These are phyloP conservation scores for Aureobasidium zeae DNA, from an alignment of 2,329 filamentous ascomycete species.

Conservation along the genomic window DNA sequence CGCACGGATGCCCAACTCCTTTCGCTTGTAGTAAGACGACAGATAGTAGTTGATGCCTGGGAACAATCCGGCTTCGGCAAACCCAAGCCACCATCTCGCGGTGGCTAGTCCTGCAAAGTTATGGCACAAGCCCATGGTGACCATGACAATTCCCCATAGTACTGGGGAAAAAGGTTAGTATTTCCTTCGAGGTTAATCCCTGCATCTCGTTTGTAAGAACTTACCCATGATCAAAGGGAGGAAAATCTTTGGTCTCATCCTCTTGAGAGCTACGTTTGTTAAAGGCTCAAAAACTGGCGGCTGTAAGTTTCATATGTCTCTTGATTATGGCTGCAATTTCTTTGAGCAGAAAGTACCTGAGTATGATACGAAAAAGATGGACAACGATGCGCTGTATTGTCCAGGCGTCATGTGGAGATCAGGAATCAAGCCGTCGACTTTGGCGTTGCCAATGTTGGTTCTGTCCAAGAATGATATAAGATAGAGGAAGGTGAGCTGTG, in stretches of 20 bases:
- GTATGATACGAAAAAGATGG: constrained; percentile 14
- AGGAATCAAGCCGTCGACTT: constrained; percentile 46
- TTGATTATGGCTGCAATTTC: too few species aligned
- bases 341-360: constrained; percentile 66
- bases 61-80: constrained; percentile 37
- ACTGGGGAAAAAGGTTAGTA: constrained; percentile 46
- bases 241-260: constrained; percentile 71
- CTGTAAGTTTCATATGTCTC: too few species aligned
- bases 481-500: constrained; percentile 59
- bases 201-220: too few species aligned
- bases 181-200: too few species aligned
- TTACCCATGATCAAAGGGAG: constrained; percentile 35
- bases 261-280: too few species aligned
- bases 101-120: constrained; percentile 25
- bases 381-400: constrained; percentile 47
- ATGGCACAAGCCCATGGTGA: constrained; percentile 32
- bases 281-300: too few species aligned
- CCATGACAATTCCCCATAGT: constrained; percentile 60
- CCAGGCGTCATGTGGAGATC: constrained; percentile 54
- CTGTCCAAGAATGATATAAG: constrained; percentile 61
- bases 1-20: constrained; percentile 69
- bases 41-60: constrained; percentile 73
- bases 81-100: constrained; percentile 26
- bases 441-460: constrained; percentile 71
- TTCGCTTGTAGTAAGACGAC: constrained; percentile 73